phyloP scores from a whole-genome alignment of 1,139 yeast species.

The Blastobotrys elegans region DNA sequence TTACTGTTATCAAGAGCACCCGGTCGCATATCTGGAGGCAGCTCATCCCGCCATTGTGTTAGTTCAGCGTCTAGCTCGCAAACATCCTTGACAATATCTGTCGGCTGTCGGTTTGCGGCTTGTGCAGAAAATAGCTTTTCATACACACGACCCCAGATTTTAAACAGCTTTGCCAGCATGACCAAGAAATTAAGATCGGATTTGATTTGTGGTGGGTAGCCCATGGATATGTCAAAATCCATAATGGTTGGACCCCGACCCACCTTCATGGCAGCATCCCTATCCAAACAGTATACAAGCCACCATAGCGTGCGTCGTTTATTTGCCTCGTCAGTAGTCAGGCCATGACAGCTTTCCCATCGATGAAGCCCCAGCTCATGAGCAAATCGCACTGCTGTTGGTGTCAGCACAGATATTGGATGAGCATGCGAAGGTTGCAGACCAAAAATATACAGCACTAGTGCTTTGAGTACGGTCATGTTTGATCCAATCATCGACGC shows the following conservation, averaged over 20 bases:
- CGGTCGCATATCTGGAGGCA: slow-evolving; percentile 30
- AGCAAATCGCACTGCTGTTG: slow-evolving; percentile 55
- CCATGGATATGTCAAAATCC: slow-evolving; percentile 39
- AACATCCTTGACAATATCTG: slow-evolving; percentile 28
- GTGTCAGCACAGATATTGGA: slow-evolving; percentile 41
- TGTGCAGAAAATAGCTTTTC: slow-evolving; percentile 30
- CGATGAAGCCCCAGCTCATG: slow-evolving; percentile 65
- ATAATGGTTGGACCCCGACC: slow-evolving; percentile 60
- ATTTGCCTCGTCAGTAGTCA: slow-evolving; percentile 38
- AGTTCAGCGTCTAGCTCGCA: slow-evolving; percentile 31
- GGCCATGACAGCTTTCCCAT: slow-evolving; percentile 43
- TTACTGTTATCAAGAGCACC: slow-evolving; percentile 15
- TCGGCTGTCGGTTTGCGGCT: slow-evolving; percentile 29
- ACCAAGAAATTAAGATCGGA: slow-evolving; percentile 8
- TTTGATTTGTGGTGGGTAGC: slow-evolving; percentile 15
- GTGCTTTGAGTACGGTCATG: slow-evolving; percentile 21
- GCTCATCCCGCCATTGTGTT: slow-evolving; percentile 27
- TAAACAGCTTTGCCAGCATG: slow-evolving; percentile 19
- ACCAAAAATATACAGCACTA: slow-evolving; percentile 20
- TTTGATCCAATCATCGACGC: slow-evolving; percentile 20
- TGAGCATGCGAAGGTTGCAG: slow-evolving; percentile 27
- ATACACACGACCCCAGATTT: slow-evolving; percentile 28
- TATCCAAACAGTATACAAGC: slow-evolving; percentile 50
- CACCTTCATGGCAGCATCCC: slow-evolving; percentile 48
- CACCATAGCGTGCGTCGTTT: slow-evolving; percentile 50